Base-by-base conservation (phyloP, 192 early-diverging fungal species). In the Glomus cerebriforme region DNA sequence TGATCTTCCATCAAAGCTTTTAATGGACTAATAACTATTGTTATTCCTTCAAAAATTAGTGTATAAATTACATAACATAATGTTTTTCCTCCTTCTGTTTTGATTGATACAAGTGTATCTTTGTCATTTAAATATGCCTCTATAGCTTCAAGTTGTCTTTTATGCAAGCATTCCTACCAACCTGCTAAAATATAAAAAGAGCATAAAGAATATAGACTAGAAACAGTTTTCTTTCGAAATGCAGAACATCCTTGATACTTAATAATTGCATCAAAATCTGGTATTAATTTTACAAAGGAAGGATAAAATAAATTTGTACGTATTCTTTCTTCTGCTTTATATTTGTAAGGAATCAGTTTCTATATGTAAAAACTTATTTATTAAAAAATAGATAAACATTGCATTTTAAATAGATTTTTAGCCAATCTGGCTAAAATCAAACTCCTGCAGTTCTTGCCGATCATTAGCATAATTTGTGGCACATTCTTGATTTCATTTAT, bases 31-130 rank as follows among this genome's bases (percentile, higher is more conserved):
- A 71, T 29, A 45, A 71, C 45, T 47, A 71, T 45, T 8, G 69
- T 71, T 47, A 71, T 27, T 8, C 69, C 69, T 47, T 47, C 27
- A 71, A 43, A 47, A 22, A 49, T 27, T 27, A 71, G 2, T 7
- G 45, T n/a, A 9, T 6, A 71, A 27, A 71, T 49, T 29, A 26
- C 19, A 71, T 47, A 71, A 27, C 45, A 71, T 29, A 71, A 47
- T 27, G 45, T 27, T 15, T 72, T 72, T 72, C 69, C 45, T 5
- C 39, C 26, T 26, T 45, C 69, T 22, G 45, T 72, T 54, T 26
- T 72, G 7, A 72, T 24, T 72, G 17, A 49, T 47, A 72, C 39
- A 29, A 72, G 43, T 47, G 69, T 72, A 72, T 72, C 26, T 35
- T 67, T 67, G 7, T 17, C 19, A 67, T 39, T 34, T 19, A 66